Percentiles rank a stretch among this genome's conserved stretches.
Conservation (phyloP, 306 rosid genomes). For the Quercus parvula region DNA sequence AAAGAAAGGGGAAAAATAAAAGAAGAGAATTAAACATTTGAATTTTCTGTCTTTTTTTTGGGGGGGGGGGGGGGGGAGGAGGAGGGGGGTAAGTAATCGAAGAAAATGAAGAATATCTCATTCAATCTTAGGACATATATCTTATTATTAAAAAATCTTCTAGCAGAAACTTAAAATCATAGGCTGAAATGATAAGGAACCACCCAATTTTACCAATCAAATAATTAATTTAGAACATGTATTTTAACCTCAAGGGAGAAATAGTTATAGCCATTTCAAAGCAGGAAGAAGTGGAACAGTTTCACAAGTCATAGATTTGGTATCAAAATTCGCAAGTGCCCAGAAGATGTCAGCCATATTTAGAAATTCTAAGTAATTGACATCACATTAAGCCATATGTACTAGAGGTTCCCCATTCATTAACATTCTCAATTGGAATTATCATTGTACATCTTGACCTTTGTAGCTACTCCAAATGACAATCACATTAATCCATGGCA, state of each 20-base stretch:
- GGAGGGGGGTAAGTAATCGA: not conserved
- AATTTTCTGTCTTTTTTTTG: not conserved
- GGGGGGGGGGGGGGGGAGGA: too few species aligned
- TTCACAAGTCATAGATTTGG: not conserved
- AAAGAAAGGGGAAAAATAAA: not conserved
- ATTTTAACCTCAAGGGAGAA: not conserved
- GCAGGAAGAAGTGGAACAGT: not conserved
- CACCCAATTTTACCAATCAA: not conserved
- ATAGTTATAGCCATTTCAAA: too few species aligned
- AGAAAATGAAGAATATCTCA: not conserved
- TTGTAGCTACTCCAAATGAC: not conserved
- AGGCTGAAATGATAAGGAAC: not conserved
- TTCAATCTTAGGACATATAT: not conserved
- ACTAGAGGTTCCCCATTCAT: not conserved
- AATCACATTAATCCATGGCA: not conserved
- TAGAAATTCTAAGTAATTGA: not conserved
- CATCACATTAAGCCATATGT: not conserved
- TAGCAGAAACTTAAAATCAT: not conserved
- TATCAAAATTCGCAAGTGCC: not conserved
- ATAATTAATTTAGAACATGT: not conserved
- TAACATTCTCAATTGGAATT: not conserved
- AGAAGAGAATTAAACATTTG: not conserved
- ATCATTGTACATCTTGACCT: not conserved
- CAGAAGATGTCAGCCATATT: not conserved
- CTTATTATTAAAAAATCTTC: not conserved